Conservation (phyloP, 1,139 yeast genomes). For the Magnusiomyces tetraspermus region DNA sequence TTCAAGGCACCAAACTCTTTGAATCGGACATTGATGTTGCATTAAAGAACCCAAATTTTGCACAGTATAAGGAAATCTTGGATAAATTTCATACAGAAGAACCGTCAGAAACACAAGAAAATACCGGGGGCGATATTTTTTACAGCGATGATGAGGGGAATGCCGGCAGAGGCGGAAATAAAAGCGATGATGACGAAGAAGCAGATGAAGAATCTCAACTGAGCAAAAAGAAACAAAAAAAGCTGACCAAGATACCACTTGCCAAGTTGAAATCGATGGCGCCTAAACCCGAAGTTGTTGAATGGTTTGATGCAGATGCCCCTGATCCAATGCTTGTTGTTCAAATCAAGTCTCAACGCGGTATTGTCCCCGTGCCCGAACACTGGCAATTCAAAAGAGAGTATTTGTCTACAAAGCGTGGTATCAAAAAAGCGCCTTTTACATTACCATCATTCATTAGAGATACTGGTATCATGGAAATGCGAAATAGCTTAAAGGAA, state of each 20-base stretch:
- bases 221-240: slow-evolving; percentile 40
- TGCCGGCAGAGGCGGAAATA: slow-evolving; percentile 3
- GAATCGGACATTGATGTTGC: slow-evolving; percentile 26
- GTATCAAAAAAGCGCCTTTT: slow-evolving; percentile 65
- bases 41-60: slow-evolving; percentile 34
- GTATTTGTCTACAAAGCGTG: slow-evolving; percentile 61
- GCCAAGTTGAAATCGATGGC: slow-evolving; percentile 57
- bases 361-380: slow-evolving; percentile 65
- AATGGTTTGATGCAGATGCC: slow-evolving; percentile 84
- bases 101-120: slow-evolving; percentile 18
- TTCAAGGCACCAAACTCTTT: slow-evolving; percentile 13
- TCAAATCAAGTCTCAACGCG: slow-evolving; percentile 54
- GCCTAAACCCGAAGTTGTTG: slow-evolving; percentile 61
- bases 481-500: slow-evolving; percentile 53
- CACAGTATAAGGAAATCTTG: slow-evolving; percentile 39
- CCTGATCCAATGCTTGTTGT: slow-evolving; percentile 63
- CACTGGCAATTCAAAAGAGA: slow-evolving; percentile 83
- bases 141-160: slow-evolving; percentile 30
- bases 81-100: slow-evolving; percentile 34
- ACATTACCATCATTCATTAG: slow-evolving; percentile 67
- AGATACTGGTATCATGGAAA: slow-evolving; percentile 80
- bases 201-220: slow-evolving; percentile 21
- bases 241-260: slow-evolving; percentile 51
- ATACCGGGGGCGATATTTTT: slow-evolving; percentile 28
- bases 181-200: slow-evolving; percentile 20